Conservation (phyloP, 169 alveolate genomes). For the Plasmodium fragile region DNA sequence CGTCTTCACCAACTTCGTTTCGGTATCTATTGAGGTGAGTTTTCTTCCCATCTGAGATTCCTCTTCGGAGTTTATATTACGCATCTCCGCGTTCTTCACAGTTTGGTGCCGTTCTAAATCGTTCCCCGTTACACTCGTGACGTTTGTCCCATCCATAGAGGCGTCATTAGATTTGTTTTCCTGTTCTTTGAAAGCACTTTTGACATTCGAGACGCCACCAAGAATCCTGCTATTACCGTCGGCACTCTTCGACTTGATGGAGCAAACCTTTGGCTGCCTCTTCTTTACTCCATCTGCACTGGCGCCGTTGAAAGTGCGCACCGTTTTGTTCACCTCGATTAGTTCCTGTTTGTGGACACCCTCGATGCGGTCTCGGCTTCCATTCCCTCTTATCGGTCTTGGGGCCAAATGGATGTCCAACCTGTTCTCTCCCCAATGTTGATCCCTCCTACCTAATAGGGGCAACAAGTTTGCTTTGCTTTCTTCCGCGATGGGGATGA, state of each 20-base stretch:
- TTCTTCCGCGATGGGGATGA: not conserved
- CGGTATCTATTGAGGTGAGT: not conserved
- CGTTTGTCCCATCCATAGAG: not conserved
- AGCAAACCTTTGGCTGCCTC: not conserved
- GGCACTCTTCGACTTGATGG: slow-evolving; percentile 1
- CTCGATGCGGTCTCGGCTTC: not conserved
- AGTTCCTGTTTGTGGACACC: not conserved
- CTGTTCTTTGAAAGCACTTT: not conserved
- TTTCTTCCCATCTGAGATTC: slow-evolving; percentile 7
- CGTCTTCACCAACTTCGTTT: slow-evolving; percentile 18
- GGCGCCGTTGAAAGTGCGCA: not conserved
- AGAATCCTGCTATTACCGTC: not conserved
- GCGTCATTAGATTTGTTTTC: not conserved
- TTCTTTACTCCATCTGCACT: slow-evolving; percentile 16
- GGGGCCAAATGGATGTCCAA: not conserved
- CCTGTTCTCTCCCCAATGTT: not conserved
- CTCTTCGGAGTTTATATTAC: not conserved
- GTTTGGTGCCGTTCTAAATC: not conserved
- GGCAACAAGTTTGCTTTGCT: not conserved
- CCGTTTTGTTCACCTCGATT: not conserved
- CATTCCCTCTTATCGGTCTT: not conserved
- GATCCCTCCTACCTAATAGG: not conserved
- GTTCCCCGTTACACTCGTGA: not conserved
- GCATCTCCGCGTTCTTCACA: not conserved
- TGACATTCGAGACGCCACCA: not conserved